Base-by-base conservation (phyloP, 2,329 filamentous ascomycete species). In the Botrytis elliptica region DNA sequence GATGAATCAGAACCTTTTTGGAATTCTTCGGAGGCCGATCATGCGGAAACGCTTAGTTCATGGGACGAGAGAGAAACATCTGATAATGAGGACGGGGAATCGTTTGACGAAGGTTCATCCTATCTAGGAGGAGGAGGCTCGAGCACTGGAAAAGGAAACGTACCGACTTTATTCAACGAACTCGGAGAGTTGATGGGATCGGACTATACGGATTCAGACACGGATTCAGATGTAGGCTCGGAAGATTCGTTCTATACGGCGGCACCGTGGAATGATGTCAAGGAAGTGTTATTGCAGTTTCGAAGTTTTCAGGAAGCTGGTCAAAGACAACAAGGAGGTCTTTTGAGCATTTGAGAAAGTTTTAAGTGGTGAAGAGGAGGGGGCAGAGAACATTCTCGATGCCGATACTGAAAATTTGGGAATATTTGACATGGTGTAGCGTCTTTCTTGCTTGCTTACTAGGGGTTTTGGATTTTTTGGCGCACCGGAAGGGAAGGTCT, bases 161-260 rank as follows among this genome's bases (percentile, higher is more conserved):
- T 71, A 42, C 70, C 70, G 10, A 71, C 70, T 25, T 57, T 71
- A 20, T 71, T 71, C 25, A 71, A 71, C 40, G 70, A 71, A 65
- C 46, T 71, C 22, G 70, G 70, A 16, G 46, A 71, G 33, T 65
- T 71, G 44, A 71, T 71, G 60, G 70, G 29, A 4, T 63, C 57
- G 3, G 70, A 71, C 29, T 71, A 42, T 36, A 44, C 60, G 33
- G 70, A 71, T 44, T 55, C 65, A 14, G 67, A 60, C 9, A 10
- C 44, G 36, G 60, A 66, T 57, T 71, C 70, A 6, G 70, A 71
- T n/a, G 70, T 64, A 4, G 70, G 60, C 12, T 71, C 70, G 9
- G 70, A 71, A 18, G 70, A 71, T 65, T 71, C 70, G 6, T 71
- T 71, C 25, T 57, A 71, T 42, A 71, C 70, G 16, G 70, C 70